A percentile compares a stretch with the other conserved stretches of the same genome.
phyloP scores from a whole-genome alignment of 2,329 filamentous ascomycete species.

The Fulvia fulva region DNA sequence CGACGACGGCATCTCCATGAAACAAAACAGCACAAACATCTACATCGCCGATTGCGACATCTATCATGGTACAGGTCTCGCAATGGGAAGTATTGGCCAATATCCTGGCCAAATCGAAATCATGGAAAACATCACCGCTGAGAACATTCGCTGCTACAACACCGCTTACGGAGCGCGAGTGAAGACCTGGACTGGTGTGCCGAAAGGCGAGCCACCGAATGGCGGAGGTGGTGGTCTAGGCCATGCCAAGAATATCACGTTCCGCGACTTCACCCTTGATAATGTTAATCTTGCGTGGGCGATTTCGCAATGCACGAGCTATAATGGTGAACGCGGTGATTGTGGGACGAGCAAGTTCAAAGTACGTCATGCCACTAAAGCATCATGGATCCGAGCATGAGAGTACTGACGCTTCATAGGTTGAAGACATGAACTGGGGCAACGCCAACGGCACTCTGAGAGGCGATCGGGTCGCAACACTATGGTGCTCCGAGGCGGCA shows the following conservation, averaged over 20 bases:
- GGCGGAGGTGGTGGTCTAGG: constrained; percentile 56
- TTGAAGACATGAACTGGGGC: constrained; percentile 34
- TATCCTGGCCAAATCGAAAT: constrained; percentile 48
- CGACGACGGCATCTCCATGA: constrained; percentile 53
- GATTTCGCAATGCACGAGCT: constrained; percentile 31
- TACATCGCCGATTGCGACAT: constrained; percentile 49
- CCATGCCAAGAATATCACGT: constrained; percentile 36
- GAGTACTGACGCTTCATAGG: constrained; percentile 19
- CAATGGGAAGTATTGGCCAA: constrained; percentile 57
- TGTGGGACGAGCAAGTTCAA: constrained; percentile 36
- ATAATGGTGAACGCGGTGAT: constrained; percentile 16
- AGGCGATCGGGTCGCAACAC: constrained; percentile 22
- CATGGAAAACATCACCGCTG: constrained; percentile 48
- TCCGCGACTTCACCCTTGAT: constrained; percentile 32
- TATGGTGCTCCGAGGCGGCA: constrained; percentile 28
- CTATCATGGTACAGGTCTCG: constrained; percentile 49
- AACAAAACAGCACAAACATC: constrained; percentile 56
- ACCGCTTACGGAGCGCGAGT: constrained; percentile 30
- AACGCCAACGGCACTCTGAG: constrained; percentile 32
- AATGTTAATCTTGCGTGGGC: constrained; percentile 25
- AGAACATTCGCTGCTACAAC: constrained; percentile 38
- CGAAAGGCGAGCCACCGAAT: constrained; percentile 51
- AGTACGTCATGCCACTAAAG: neutral
- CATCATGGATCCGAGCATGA: neutral
- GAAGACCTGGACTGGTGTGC: constrained; percentile 57